Evolutionary conservation across 805 yeast genomes (phyloP).

Genomic region (Sugiyamaella marilandica): DNA sequence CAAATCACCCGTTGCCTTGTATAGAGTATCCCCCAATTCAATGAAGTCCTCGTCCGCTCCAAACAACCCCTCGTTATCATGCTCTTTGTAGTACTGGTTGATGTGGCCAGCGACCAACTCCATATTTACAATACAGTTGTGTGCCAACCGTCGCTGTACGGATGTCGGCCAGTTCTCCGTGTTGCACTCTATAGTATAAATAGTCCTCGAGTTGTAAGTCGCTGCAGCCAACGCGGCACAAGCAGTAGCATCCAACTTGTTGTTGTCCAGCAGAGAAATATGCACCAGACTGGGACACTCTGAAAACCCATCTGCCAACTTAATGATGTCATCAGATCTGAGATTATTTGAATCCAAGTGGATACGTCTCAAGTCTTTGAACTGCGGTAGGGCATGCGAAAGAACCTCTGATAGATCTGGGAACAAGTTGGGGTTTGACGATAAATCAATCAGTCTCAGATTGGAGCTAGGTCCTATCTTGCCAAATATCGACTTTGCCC

Average conservation of each 20-base stretch:
- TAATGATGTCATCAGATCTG: constrained; percentile 48
- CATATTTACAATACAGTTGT: constrained; percentile 77
- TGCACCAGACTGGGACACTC: constrained; percentile 62
- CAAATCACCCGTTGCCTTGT: constrained; percentile 23
- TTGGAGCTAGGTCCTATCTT: constrained; percentile 48
- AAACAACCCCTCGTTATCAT: constrained; percentile 36
- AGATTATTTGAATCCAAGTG: constrained; percentile 69
- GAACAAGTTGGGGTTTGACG: constrained; percentile 63
- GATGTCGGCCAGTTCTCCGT: constrained; percentile 54
- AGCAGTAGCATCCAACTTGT: constrained; percentile 51
- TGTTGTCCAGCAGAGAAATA: constrained; percentile 63
- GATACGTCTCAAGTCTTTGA: constrained; percentile 57
- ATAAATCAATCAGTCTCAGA: constrained; percentile 69
- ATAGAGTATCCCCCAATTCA: constrained; percentile 22
- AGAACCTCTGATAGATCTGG: constrained; percentile 56
- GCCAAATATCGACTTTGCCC: constrained; percentile 44
- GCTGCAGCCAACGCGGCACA: constrained; percentile 65
- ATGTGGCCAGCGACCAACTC: constrained; percentile 20
- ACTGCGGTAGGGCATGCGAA: constrained; percentile 61
- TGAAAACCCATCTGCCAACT: constrained; percentile 64
- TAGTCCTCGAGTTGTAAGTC: constrained; percentile 58
- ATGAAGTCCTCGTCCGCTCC: constrained; percentile 34
- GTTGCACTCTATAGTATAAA: constrained; percentile 67
- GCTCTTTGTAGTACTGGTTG: constrained; percentile 32
- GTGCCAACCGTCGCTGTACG: constrained; percentile 66